These are phyloP conservation scores for Priceomyces castillae DNA, from an alignment of 805 yeast species.

Conservation along the genomic window DNA sequence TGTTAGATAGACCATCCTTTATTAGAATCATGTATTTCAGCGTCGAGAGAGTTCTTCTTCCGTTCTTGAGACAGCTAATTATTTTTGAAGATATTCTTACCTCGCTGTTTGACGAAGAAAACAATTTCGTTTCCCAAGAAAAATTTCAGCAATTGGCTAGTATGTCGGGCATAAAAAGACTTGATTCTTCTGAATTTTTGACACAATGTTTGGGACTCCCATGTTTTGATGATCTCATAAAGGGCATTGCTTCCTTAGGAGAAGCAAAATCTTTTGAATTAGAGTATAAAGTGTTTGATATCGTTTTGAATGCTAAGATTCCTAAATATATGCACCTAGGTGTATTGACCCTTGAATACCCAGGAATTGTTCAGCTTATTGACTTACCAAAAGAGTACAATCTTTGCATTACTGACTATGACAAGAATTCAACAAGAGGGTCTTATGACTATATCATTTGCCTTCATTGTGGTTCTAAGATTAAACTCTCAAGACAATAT, in stretches of 20 bases:
- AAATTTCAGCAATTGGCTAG: conserved; percentile 17
- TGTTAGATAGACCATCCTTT: conserved; percentile 1
- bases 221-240: conserved; percentile 17
- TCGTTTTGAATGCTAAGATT: conserved; percentile 22
- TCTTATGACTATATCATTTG: conserved; percentile 28
- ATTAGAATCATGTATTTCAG: conserved; percentile 12
- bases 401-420: conserved; percentile 23
- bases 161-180: conserved; percentile 11
- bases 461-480: conserved; percentile 31
- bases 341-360: conserved; percentile 41
- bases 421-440: conserved; percentile 11
- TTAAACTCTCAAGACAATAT: conserved; percentile 20
- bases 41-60: conserved; percentile 24
- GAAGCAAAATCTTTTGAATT: conserved; percentile 9
- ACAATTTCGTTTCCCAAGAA: conserved; percentile 14
- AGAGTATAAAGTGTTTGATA: conserved; percentile 22
- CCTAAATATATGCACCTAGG: conserved; percentile 23
- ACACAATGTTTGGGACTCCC: conserved; percentile 25
- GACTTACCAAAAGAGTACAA: conserved; percentile 47
- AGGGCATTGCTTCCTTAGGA: conserved; percentile 4
- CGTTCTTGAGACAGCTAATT: conserved; percentile 34
- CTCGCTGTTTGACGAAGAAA: conserved; percentile 25
- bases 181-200: conserved; percentile 23
- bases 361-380: conserved; percentile 53
- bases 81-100: conserved; percentile 35